Evolutionary conservation across 1,284 basidiomycete species (phyloP).

Genomic region (Austroboletus olivaceoglutinosus): DNA sequence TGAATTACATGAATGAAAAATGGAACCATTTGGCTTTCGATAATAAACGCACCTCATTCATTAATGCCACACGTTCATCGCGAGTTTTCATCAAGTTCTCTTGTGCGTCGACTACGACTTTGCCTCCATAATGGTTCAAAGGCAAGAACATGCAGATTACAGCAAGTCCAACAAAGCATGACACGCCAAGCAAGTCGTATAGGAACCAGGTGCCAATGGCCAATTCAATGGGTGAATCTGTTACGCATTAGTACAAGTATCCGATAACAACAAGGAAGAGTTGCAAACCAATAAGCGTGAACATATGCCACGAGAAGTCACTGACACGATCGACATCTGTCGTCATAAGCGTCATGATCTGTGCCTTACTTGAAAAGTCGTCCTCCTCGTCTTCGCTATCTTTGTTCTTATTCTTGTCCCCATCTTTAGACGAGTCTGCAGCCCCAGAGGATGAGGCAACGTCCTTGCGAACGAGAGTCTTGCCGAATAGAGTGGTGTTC

Average conservation of each 20-base stretch:
- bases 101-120: constrained; percentile 79
- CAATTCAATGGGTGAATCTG: constrained; percentile 87
- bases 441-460: constrained; percentile 60
- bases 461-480: constrained; percentile 88
- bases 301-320: constrained; percentile 81
- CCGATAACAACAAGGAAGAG: constrained; percentile 3
- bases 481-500: constrained; percentile 84
- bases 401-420: constrained; percentile 31
- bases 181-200: constrained; percentile 78
- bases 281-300: constrained; percentile 55
- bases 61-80: constrained; percentile 85
- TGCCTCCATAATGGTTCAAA: constrained; percentile 84
- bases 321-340: constrained; percentile 84
- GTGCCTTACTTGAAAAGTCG: constrained; percentile 85
- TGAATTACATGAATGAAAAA: constrained; percentile 24
- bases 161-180: constrained; percentile 78
- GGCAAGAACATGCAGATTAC: constrained; percentile 84
- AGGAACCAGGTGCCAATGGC: constrained; percentile 78
- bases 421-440: constrained; percentile 21
- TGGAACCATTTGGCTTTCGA: not conserved
- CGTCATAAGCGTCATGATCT: constrained; percentile 71
- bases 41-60: constrained; percentile 72
- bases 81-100: constrained; percentile 91
- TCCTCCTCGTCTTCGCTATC: constrained; percentile 55
- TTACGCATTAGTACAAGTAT: constrained; percentile 14